Evolutionary conservation across 768 basidiomycete species (phyloP).

Genomic region (Tulasnella sp.): DNA sequence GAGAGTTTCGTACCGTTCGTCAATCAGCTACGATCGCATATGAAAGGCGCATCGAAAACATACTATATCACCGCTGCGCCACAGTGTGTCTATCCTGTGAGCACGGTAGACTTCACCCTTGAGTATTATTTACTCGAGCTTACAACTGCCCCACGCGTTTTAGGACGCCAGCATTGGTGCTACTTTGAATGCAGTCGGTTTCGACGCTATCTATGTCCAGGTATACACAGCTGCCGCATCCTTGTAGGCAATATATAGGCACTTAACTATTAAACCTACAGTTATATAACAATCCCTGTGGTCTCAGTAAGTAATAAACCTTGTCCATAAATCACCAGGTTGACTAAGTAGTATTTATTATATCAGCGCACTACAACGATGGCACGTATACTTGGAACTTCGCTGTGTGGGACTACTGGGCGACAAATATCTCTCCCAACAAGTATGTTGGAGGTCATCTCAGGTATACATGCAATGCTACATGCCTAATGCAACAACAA

Average conservation of each 20-base stretch:
- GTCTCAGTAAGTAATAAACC: constrained; percentile 34
- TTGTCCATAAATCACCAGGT: too few relatives aligned
- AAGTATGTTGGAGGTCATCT: neutral
- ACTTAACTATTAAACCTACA: too few relatives aligned
- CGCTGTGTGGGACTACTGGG: constrained; percentile 49
- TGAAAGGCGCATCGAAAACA: constrained; percentile 43
- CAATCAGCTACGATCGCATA: constrained; percentile 41
- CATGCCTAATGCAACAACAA: neutral
- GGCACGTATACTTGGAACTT: constrained; percentile 14
- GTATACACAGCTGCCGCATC: too few relatives aligned
- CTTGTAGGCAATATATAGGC: too few relatives aligned
- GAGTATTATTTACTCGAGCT: neutral
- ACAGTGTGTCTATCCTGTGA: constrained; percentile 49
- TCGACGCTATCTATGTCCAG: constrained; percentile 61
- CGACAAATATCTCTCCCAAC: constrained; percentile 45
- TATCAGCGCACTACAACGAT: too few relatives aligned
- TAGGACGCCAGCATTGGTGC: constrained; percentile 44
- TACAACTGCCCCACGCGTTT: too few relatives aligned
- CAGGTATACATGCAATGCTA: neutral
- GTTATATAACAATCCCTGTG: constrained; percentile 50
- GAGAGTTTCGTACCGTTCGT: constrained; percentile 44
- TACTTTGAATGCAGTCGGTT: constrained; percentile 48
- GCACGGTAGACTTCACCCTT: neutral
- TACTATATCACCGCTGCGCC: constrained; percentile 34
- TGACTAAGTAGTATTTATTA: too few relatives aligned